phyloP scores from a whole-genome alignment of 2,329 filamentous ascomycete species.

The Pseudocercospora fuligena region DNA sequence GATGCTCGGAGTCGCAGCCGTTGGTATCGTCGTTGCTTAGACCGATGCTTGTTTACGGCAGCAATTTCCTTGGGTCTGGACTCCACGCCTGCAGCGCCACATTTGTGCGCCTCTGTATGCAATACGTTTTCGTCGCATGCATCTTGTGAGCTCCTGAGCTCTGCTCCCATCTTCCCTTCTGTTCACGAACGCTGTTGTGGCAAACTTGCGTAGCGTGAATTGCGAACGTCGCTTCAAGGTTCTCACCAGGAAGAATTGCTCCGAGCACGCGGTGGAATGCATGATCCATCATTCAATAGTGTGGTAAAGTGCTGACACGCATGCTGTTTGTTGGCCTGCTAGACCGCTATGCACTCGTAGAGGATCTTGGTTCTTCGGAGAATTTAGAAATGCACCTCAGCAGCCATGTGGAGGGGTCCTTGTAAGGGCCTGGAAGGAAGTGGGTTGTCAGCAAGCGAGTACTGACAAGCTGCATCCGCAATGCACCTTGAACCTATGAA shows the following conservation, averaged over 20 bases:
- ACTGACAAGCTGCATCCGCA: no score
- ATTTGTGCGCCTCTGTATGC: neutral
- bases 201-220: neutral
- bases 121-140: neutral
- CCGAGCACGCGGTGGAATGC: neutral
- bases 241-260: neutral
- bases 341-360: neutral
- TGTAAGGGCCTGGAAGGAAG: neutral
- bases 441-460: neutral
- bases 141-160: neutral
- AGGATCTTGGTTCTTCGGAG: slow-evolving; percentile 1
- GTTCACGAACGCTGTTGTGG: neutral
- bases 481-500: no score
- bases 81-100: neutral
- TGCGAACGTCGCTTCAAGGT: neutral
- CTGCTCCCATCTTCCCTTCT: neutral
- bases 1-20: neutral
- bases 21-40: neutral
- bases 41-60: neutral
- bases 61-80: neutral
- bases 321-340: neutral
- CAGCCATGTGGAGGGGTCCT: neutral
- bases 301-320: neutral
- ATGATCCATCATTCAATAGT: neutral
- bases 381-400: neutral